A percentile compares a stretch with the other conserved stretches of the same genome.
Evolutionary conservation across 163 green algal species (phyloP).

Genomic region (Scenedesmus sp.): DNA sequence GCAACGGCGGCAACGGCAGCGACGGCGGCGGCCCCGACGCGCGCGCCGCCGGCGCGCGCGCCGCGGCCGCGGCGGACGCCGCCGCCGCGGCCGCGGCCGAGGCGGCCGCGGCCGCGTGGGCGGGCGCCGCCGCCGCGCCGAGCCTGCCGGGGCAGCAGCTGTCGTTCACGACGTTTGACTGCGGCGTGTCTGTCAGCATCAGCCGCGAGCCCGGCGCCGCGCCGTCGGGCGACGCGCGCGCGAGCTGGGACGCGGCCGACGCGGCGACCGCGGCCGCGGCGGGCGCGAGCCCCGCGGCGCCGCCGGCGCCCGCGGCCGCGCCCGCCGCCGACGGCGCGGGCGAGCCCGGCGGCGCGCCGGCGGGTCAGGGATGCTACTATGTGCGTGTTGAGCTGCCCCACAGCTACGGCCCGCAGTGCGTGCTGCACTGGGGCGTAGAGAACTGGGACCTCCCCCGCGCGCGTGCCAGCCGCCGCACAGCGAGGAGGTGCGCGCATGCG

Average conservation of each 20-base stretch:
- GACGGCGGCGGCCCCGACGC: background rate
- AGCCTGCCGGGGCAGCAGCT: conserved; percentile 42
- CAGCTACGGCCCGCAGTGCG: background rate
- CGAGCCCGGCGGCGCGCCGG: too few species aligned
- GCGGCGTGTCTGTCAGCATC: conserved; percentile 18
- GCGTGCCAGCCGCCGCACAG: conserved; percentile 18
- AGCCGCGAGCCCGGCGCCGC: conserved; percentile 3
- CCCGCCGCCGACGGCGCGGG: background rate
- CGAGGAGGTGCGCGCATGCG: conserved; percentile 7
- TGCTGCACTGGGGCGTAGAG: conserved; percentile 43
- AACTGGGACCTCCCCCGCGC: conserved; percentile 27
- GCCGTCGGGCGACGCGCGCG: background rate
- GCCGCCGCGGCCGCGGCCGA: background rate
- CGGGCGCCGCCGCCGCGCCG: background rate
- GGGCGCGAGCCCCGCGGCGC: background rate
- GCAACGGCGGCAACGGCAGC: background rate
- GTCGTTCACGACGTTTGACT: conserved; percentile 14
- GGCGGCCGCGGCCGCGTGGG: conserved; percentile 1
- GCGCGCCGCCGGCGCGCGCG: background rate
- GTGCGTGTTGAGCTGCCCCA: conserved; percentile 15
- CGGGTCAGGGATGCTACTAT: too few species aligned
- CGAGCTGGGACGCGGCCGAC: too few species aligned
- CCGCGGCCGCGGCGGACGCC: background rate
- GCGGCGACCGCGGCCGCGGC: background rate
- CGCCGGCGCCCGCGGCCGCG: background rate